Conservation (phyloP, 1,284 basidiomycete species). For the Papiliotrema nemorosa region DNA sequence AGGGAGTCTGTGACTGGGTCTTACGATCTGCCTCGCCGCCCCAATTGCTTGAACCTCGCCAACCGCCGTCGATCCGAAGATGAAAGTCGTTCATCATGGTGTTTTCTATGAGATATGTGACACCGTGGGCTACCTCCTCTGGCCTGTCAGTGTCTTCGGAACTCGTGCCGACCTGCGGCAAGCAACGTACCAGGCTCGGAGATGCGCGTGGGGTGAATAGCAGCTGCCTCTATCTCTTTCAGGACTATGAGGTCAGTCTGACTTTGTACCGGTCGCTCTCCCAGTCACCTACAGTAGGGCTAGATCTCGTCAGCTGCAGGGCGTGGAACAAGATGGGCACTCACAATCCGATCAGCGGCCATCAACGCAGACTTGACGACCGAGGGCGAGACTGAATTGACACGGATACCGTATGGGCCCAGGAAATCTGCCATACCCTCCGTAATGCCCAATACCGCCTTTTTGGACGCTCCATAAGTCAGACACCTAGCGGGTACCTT, state of each 20-base stretch:
- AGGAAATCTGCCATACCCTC: conserved; percentile 14
- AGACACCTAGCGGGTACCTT: conserved; percentile 29
- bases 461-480: conserved; percentile 31
- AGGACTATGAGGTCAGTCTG: conserved; percentile 22
- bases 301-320: too few species aligned
- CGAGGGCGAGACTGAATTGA: conserved; percentile 27
- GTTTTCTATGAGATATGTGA: conserved; percentile 21
- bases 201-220: conserved; percentile 22
- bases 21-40: neutral
- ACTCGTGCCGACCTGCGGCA: too few species aligned
- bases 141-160: too few species aligned
- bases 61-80: neutral
- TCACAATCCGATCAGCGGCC: too few species aligned
- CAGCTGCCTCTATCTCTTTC: conserved; percentile 16
- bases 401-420: conserved; percentile 27
- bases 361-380: conserved; percentile 25
- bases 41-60: conserved; percentile 1
- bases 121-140: conserved; percentile 12
- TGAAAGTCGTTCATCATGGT: conserved; percentile 24
- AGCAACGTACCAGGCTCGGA: conserved; percentile 6
- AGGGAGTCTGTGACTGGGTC: neutral
- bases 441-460: conserved; percentile 8
- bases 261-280: too few species aligned
- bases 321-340: too few species aligned
- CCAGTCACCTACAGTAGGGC: too few species aligned